phyloP scores from a whole-genome alignment of 768 basidiomycete species.

The Hygrophoropsis aurantiaca region DNA sequence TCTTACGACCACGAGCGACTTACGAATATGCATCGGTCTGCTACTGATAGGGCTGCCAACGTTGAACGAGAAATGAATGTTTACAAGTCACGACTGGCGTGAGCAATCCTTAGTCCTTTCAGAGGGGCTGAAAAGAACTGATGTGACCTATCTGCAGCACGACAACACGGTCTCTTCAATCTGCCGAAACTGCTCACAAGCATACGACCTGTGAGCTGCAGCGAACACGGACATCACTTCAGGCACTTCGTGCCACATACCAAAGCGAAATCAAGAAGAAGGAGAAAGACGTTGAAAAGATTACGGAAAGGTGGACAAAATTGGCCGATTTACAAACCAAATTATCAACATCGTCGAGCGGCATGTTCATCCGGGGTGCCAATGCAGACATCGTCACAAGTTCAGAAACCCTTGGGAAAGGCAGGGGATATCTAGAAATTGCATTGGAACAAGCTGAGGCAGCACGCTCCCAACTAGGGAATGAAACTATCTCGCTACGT shows the following conservation, averaged over 20 bases:
- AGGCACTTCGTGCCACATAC: constrained; percentile 67
- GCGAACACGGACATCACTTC: constrained; percentile 66
- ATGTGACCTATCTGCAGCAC: constrained; percentile 35
- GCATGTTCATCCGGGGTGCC: constrained; percentile 48
- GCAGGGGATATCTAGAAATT: constrained; percentile 57
- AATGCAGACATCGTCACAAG: constrained; percentile 51
- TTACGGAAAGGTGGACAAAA: constrained; percentile 73
- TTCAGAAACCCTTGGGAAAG: constrained; percentile 45
- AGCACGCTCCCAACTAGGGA: constrained; percentile 56
- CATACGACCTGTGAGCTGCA: constrained; percentile 70
- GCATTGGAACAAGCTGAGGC: constrained; percentile 75
- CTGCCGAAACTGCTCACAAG: constrained; percentile 66
- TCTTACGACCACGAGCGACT: constrained; percentile 82
- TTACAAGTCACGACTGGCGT: constrained; percentile 73
- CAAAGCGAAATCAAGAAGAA: constrained; percentile 75
- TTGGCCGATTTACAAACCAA: constrained; percentile 68
- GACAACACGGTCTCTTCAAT: constrained; percentile 51
- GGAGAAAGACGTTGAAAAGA: constrained; percentile 77
- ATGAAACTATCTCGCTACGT: constrained; percentile 65
- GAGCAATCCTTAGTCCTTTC: constrained; percentile 30
- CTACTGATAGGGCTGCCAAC: constrained; percentile 60
- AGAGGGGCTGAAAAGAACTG: background rate
- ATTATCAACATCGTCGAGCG: constrained; percentile 46
- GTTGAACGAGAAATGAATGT: constrained; percentile 79
- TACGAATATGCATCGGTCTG: constrained; percentile 57